Evolutionary conservation across 352 stramenopile species (phyloP).

Genomic region (Pythium chondricola): DNA sequence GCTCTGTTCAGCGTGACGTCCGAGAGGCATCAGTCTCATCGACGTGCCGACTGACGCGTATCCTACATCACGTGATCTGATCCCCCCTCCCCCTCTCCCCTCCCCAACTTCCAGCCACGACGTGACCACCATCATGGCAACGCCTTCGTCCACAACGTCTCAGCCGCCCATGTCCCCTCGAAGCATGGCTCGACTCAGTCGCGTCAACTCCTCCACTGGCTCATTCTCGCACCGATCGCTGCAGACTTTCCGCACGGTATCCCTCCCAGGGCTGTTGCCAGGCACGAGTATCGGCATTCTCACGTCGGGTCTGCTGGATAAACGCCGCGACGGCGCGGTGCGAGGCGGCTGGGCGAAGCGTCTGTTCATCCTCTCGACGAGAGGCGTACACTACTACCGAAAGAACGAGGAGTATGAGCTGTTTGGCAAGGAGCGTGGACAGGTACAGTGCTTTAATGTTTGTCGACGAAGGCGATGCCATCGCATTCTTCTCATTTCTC

Average conservation of each 20-base stretch:
- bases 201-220: constrained; percentile 46
- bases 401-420: constrained; percentile 77
- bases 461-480: too few relatives aligned
- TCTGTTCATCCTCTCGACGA: constrained; percentile 77
- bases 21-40: too few relatives aligned
- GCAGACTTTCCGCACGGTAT: constrained; percentile 66
- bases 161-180: constrained; percentile 20
- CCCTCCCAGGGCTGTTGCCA: constrained; percentile 60
- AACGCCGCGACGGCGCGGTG: constrained; percentile 76
- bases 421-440: constrained; percentile 78
- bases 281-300: constrained; percentile 73
- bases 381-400: constrained; percentile 79
- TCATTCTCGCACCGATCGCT: constrained; percentile 47
- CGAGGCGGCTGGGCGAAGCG: constrained; percentile 74
- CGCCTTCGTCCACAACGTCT: constrained; percentile 21
- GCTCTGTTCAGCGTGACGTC: too few relatives aligned
- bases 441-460: constrained; percentile 23
- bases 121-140: constrained; percentile 17
- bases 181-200: constrained; percentile 37
- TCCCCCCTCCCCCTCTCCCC: too few relatives aligned
- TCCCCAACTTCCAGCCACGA: too few relatives aligned
- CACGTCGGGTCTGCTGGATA: constrained; percentile 69
- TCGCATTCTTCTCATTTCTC: too few relatives aligned
- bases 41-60: too few relatives aligned
- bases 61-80: too few relatives aligned